A percentile compares a stretch with the other conserved stretches of the same genome.
Evolutionary conservation across 2,329 filamentous ascomycete genomes (phyloP).

Genomic region (Alternaria gansuensis): DNA sequence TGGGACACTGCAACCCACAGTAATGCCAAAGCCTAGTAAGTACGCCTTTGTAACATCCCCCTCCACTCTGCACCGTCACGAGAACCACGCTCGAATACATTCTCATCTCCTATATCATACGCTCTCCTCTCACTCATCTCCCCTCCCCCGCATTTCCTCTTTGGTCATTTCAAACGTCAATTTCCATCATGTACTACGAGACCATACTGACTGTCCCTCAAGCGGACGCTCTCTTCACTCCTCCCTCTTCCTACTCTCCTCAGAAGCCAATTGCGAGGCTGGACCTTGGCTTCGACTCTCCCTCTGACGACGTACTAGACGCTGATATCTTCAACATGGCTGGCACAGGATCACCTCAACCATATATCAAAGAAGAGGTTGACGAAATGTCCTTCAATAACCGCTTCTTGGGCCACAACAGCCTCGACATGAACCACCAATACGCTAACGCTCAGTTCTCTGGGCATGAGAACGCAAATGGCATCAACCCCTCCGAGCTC

Average conservation of each 20-base stretch:
- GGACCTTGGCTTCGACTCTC: slow-evolving; percentile 50
- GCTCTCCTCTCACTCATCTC: slow-evolving; percentile 10
- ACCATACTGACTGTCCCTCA: slow-evolving; percentile 52
- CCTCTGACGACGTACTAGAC: slow-evolving; percentile 55
- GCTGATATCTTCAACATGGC: slow-evolving; percentile 62
- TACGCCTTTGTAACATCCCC: slow-evolving; percentile 46
- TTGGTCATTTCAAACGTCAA: slow-evolving; percentile 28
- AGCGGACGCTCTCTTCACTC: slow-evolving; percentile 56
- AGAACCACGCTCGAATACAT: slow-evolving; percentile 33
- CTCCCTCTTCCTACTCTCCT: slow-evolving; percentile 54
- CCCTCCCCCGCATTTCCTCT: slow-evolving; percentile 17
- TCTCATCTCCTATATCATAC: slow-evolving; percentile 39
- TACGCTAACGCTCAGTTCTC: slow-evolving; percentile 59
- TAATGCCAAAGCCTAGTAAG: slow-evolving; percentile 54
- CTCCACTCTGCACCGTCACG: slow-evolving; percentile 45
- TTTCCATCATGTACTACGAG: slow-evolving; percentile 47
- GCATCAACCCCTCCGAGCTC: slow-evolving; percentile 85
- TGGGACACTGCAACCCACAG: slow-evolving; percentile 50
- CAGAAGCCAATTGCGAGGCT: slow-evolving; percentile 51
- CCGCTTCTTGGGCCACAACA: slow-evolving; percentile 59
- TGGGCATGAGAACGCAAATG: slow-evolving; percentile 48
- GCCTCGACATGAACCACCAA: slow-evolving; percentile 63
- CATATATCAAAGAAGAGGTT: slow-evolving; percentile 74
- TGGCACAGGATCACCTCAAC: slow-evolving; percentile 63
- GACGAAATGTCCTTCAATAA: slow-evolving; percentile 68